phyloP scores from a whole-genome alignment of 2,329 filamentous ascomycete genomes.

The Thielaviopsis euricoi region DNA sequence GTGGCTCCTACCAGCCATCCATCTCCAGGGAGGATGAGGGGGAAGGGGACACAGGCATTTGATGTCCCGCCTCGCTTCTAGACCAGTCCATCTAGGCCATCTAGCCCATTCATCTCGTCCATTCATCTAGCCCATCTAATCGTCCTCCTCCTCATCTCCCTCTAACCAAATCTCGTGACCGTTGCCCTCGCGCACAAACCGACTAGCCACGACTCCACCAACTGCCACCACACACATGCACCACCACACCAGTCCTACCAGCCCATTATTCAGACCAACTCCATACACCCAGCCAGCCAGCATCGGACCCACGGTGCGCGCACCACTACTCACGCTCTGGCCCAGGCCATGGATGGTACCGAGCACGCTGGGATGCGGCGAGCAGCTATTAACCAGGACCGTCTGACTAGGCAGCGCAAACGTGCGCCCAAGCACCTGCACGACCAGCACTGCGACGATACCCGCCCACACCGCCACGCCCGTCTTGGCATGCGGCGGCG shows the following conservation, averaged over 20 bases:
- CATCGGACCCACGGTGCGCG: slow-evolving; percentile 42
- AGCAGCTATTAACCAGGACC: slow-evolving; percentile 32
- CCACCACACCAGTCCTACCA: slow-evolving; percentile 46
- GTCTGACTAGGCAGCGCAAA: slow-evolving; percentile 36
- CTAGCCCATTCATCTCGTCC: no score
- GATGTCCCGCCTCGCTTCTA: no score
- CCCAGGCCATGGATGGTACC: slow-evolving; percentile 33
- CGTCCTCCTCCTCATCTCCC: slow-evolving; percentile 33
- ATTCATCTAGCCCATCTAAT: no score
- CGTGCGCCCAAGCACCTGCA: slow-evolving; percentile 51
- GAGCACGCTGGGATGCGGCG: slow-evolving; percentile 30
- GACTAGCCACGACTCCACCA: slow-evolving; percentile 32
- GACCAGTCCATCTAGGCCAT: no score
- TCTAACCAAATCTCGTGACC: slow-evolving; percentile 50
- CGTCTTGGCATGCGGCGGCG: slow-evolving; percentile 33
- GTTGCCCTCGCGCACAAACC: slow-evolving; percentile 41
- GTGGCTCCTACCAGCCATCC: no score
- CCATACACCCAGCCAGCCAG: slow-evolving; percentile 46
- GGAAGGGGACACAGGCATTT: no score
- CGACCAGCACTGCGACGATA: slow-evolving; percentile 42
- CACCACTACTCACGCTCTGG: slow-evolving; percentile 41
- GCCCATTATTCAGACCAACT: slow-evolving; percentile 35
- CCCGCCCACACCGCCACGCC: slow-evolving; percentile 46
- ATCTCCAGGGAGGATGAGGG: no score
- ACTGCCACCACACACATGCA: slow-evolving; percentile 32